These are phyloP conservation scores for Quercus lobata DNA, from an alignment of 331 rosid genomes.

Conservation along the genomic window DNA sequence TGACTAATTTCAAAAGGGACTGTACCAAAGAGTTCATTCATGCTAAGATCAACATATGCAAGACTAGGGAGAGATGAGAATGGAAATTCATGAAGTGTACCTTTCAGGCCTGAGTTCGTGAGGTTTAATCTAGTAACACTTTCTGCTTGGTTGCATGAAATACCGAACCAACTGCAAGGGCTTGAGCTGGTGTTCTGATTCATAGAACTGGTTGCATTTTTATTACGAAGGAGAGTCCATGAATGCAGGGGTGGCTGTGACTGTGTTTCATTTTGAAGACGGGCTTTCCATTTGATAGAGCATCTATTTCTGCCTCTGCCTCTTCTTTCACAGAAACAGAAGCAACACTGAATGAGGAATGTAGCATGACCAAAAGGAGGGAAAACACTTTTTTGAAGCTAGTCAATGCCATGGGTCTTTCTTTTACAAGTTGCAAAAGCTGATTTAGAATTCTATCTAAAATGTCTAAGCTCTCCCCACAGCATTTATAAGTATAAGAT, in stretches of 20 bases:
- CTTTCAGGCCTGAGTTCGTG: background rate
- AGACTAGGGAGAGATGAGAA: constrained; percentile 1
- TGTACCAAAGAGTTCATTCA: background rate
- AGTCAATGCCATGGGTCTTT: background rate
- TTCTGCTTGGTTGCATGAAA: constrained; percentile 12
- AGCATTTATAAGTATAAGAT: too few species aligned
- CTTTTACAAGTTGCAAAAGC: background rate
- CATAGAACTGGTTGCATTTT: background rate
- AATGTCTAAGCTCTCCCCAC: too few species aligned
- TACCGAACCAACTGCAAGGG: constrained; percentile 27
- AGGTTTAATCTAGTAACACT: constrained; percentile 14
- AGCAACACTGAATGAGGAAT: background rate
- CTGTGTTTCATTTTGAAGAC: background rate
- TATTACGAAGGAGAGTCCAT: constrained; percentile 5
- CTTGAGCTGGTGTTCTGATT: background rate
- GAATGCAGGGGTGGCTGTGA: background rate
- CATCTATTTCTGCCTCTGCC: background rate
- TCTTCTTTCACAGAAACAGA: background rate
- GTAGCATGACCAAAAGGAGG: background rate
- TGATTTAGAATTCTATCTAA: background rate
- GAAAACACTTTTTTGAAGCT: background rate
- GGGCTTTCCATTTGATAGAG: constrained; percentile 33
- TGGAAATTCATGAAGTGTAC: constrained; percentile 16
- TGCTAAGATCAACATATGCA: background rate
- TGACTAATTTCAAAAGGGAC: constrained; percentile 16